phyloP scores from a whole-genome alignment of 768 basidiomycete species.

The Lentinula aciculospora region DNA sequence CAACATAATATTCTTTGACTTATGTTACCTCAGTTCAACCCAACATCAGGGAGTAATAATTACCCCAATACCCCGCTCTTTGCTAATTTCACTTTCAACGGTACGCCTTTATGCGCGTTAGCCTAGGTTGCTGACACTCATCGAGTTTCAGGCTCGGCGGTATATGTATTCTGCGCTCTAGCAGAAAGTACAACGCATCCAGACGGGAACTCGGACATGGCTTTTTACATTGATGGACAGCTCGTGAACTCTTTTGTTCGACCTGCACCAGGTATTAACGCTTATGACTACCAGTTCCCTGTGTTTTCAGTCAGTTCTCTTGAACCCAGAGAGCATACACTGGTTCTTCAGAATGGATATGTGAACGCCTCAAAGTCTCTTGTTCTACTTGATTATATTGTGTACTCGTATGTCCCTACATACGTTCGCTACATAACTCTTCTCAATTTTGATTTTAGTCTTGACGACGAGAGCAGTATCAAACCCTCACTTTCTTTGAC shows the following conservation, averaged over 20 bases:
- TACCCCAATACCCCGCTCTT: slow-evolving; percentile 14
- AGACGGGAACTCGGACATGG: slow-evolving; percentile 24
- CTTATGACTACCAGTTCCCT: slow-evolving; percentile 27
- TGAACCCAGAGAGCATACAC: slow-evolving; percentile 20
- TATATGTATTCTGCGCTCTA: slow-evolving; percentile 37
- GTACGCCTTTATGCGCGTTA: slow-evolving; percentile 16
- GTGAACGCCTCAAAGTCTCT: slow-evolving; percentile 20
- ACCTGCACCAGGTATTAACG: slow-evolving; percentile 10
- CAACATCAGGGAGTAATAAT: slow-evolving; percentile 7
- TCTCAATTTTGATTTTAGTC: background rate
- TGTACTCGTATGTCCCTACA: slow-evolving; percentile 26
- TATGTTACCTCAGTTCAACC: slow-evolving; percentile 9
- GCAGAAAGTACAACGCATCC: slow-evolving; percentile 18
- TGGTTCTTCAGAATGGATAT: slow-evolving; percentile 28
- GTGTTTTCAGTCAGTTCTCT: slow-evolving; percentile 27
- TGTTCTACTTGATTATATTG: slow-evolving; percentile 32
- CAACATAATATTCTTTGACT: no score
- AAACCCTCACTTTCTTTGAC: background rate
- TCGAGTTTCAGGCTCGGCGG: slow-evolving; percentile 14
- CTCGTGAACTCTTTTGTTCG: slow-evolving; percentile 15
- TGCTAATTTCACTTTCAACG: slow-evolving; percentile 28
- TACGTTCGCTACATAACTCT: background rate
- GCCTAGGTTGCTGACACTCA: background rate
- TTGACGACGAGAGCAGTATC: background rate
- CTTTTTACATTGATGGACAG: slow-evolving; percentile 27